Conservation (phyloP, 2,329 filamentous ascomycete genomes). For the Xylaria sp. region DNA sequence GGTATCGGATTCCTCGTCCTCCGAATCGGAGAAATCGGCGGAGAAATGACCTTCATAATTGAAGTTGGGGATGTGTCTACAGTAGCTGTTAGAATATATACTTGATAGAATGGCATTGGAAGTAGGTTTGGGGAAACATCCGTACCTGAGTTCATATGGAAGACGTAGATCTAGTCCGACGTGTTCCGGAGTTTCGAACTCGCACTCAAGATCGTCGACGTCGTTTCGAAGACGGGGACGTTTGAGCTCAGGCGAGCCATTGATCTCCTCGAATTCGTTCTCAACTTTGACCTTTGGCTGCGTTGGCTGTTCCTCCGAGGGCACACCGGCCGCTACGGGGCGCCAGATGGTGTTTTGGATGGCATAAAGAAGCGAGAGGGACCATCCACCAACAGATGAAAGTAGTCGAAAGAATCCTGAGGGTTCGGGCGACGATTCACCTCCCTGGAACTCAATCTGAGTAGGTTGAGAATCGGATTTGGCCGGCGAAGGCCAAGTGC, state of each 20-base stretch:
- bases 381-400: background rate
- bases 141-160: too few species aligned
- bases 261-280: too few species aligned
- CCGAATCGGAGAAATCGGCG: background rate
- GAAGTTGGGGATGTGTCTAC: constrained; percentile 4
- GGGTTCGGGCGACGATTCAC: background rate
- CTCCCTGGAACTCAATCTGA: too few species aligned
- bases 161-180: too few species aligned
- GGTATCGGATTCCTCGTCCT: constrained; percentile 12
- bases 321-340: background rate
- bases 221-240: too few species aligned
- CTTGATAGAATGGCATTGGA: too few species aligned
- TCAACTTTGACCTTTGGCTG: background rate
- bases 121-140: too few species aligned
- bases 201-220: too few species aligned
- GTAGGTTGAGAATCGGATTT: background rate
- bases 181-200: too few species aligned
- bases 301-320: background rate
- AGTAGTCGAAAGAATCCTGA: background rate
- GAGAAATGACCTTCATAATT: constrained; percentile 16
- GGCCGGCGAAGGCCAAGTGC: constrained; percentile 15
- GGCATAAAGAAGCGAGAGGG: background rate
- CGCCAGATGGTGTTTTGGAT: constrained; percentile 2
- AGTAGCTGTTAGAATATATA: too few species aligned
- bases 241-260: too few species aligned